Evolutionary conservation across 148 eudicot species (phyloP).

Genomic region (Fagopyrum esculentum): DNA sequence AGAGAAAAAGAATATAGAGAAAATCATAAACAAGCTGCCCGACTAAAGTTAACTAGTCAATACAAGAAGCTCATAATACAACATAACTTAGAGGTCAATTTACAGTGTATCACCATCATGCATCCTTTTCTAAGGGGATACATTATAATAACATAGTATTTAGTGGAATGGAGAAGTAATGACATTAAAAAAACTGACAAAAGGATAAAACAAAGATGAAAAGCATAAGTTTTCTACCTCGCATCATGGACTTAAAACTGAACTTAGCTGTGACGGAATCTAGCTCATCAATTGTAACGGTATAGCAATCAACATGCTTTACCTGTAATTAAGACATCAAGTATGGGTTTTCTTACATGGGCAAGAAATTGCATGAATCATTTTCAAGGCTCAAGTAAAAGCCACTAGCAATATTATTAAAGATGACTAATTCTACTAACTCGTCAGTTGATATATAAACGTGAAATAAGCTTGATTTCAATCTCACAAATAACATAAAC

Average conservation of each 20-base stretch:
- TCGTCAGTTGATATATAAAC: not conserved
- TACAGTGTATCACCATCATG: not conserved
- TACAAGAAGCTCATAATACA: not conserved
- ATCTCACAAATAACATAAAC: not conserved
- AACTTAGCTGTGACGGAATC: constrained; percentile 65
- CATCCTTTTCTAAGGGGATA: not conserved
- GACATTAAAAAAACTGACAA: not conserved
- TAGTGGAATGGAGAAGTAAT: not conserved
- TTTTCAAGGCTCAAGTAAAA: not conserved
- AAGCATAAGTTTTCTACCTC: constrained; percentile 43
- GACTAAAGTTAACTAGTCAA: not conserved
- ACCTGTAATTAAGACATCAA: constrained; percentile 42
- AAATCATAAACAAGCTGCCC: not conserved
- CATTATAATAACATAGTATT: not conserved
- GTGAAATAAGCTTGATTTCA: not conserved
- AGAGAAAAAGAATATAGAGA: not conserved
- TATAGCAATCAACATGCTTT: constrained; percentile 80
- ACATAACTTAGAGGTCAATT: not conserved
- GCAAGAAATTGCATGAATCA: not conserved
- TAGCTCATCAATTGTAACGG: constrained; percentile 58
- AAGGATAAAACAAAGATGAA: not conserved
- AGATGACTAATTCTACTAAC: not conserved
- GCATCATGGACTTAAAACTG: constrained; percentile 86
- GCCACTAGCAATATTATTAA: not conserved
- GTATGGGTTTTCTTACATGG: not conserved